Evolutionary conservation across 2,329 filamentous ascomycete species (phyloP).

Genomic region (Cordyceps tenuipes): DNA sequence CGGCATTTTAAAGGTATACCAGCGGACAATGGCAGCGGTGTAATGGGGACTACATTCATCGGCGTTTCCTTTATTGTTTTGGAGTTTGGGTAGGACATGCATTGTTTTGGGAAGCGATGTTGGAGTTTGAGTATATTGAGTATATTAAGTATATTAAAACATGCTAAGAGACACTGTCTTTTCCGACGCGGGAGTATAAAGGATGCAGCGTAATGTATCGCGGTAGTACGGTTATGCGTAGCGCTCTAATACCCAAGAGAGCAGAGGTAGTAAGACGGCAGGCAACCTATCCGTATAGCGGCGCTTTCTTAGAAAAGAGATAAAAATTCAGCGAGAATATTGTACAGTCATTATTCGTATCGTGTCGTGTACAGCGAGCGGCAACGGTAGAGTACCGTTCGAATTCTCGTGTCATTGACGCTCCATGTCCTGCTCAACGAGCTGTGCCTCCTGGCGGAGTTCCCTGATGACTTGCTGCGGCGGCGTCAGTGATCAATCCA

Average conservation of each 20-base stretch:
- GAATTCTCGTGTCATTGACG: constrained; percentile 15
- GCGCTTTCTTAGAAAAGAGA: not conserved
- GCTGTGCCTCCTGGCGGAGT: constrained; percentile 47
- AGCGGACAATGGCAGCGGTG: not conserved
- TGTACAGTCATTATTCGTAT: not conserved
- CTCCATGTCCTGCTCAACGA: constrained; percentile 34
- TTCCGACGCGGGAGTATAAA: not conserved
- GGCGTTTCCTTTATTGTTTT: not conserved
- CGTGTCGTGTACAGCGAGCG: not conserved
- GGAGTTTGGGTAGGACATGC: not conserved
- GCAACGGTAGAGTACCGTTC: not conserved
- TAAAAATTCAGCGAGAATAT: not conserved
- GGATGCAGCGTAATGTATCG: not conserved
- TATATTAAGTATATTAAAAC: not conserved
- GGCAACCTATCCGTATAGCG: not conserved
- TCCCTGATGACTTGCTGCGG: constrained; percentile 51
- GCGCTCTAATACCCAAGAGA: not conserved
- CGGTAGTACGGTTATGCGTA: not conserved
- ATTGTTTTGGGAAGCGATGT: not conserved
- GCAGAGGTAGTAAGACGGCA: too few relatives aligned
- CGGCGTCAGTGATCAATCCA: not conserved
- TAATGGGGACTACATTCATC: not conserved
- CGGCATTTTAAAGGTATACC: not conserved
- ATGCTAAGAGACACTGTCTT: not conserved
- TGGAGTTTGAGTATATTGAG: not conserved